Base-by-base conservation (phyloP, 2,329 filamentous ascomycete genomes). In the Nemania serpens region DNA sequence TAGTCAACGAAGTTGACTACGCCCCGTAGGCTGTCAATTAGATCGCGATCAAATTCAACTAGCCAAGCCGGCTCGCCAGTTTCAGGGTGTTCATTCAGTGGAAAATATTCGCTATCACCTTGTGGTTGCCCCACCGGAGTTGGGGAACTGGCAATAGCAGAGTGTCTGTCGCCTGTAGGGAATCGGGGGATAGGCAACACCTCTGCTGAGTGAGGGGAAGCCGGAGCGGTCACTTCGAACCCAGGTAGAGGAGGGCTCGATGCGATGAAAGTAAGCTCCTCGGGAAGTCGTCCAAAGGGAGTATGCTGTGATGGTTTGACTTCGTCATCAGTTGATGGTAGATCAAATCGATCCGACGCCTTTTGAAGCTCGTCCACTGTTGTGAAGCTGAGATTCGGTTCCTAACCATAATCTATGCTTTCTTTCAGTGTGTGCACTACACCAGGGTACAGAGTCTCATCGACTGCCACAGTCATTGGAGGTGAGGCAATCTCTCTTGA, bases 321-420 rank as follows among this genome's bases (percentile, higher is more conserved):
- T 15, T 5, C 33, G 9, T 53, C 34, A n/a, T 54, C 58, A 12
- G 17, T 25, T 13, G 65, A 61, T 51, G 59, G 55, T 37, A 69
- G 56, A 51, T 68, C 68, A 33, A 72, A 65, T 36, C 69, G 66
- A 17, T 68, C 61, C 12, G 70, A 68, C 20, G 69, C 69, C 43
- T 71, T 72, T 46, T 68, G 65, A 12, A 74, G 57, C 48, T 73
- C 71, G 33, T 70, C 64, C 11, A 70, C 62, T 5, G 69, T 73
- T 48, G 71, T 73, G 54, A 74, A 73, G 65, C 71, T 74, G 9
- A 73, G 70, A 65, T 71, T 68, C 29, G 70, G 60, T 41, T 70
- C 64, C 65, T 63, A 67, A 56, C 70, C 71, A 61, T 69, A 65
- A 61, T 69, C 67, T 18, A 70, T 67, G 52, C 71, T 72, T 62